phyloP scores from a whole-genome alignment of 2,329 filamentous ascomycete genomes.

The Pseudogymnoascus sp. region DNA sequence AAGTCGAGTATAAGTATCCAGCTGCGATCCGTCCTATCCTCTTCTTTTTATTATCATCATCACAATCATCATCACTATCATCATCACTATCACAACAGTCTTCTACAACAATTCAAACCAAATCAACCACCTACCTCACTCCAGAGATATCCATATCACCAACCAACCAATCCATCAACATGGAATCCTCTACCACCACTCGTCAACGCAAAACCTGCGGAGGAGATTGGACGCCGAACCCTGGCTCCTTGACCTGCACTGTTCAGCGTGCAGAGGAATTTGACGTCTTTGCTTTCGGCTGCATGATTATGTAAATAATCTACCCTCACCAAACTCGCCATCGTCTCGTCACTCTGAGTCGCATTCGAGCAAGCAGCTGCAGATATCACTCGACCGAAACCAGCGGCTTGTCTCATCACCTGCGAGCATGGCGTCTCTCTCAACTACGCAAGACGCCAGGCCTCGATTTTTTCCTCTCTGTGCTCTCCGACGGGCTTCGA shows the following conservation, averaged over 20 bases:
- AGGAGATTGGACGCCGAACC: too few species aligned
- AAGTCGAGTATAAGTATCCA: background rate
- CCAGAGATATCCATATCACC: background rate
- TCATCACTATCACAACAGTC: background rate
- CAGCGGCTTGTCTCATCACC: background rate
- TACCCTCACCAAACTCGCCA: background rate
- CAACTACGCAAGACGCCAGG: background rate
- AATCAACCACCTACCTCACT: background rate
- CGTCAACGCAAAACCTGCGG: background rate
- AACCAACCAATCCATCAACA: background rate
- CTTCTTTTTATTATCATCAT: background rate
- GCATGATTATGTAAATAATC: background rate
- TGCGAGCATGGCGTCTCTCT: background rate
- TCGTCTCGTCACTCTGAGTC: background rate
- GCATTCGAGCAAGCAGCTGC: background rate
- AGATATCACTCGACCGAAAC: background rate
- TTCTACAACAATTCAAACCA: background rate
- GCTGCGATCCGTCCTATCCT: background rate
- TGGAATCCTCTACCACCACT: background rate
- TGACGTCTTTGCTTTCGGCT: background rate
- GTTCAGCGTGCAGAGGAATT: too few species aligned
- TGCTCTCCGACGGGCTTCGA: background rate
- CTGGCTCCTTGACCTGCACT: too few species aligned
- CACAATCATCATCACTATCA: background rate
- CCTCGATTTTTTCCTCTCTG: background rate